Base-by-base conservation (phyloP, 352 stramenopile species). In the Phytophthora idaei region DNA sequence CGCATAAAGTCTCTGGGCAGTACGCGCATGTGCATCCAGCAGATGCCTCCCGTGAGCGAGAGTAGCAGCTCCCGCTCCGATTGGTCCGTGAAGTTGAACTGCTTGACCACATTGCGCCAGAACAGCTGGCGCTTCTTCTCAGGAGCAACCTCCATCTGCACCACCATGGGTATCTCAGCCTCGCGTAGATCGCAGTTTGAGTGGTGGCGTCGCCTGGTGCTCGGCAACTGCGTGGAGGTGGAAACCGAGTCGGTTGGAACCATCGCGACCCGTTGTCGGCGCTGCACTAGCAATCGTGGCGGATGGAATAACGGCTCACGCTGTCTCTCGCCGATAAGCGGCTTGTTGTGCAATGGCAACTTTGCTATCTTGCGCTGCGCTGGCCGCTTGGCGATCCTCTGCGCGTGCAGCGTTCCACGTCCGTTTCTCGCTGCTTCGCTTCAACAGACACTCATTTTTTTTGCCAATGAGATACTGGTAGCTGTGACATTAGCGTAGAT, bases 81-180 rank as follows among this genome's bases (percentile, higher is more conserved):
- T 61, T 85, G 76, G 62, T 87, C 64, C 32, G 78, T 73, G 61
- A 95, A 94, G 64, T 92, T 93, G 71, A 92, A 89, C 49, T 92
- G 82, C 49, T 85, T 85, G 14, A 95, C 75, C 41, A 95, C 74
- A 56, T 93, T 86, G 28, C 82, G 81, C 87, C 87, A 95, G 61
- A 95, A 94, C 29, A 73, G 44, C 37, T 83, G 74, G 2, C 83
- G 78, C 34, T 86, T 87, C 52, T 60, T 68, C 48, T 78, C 56
- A 21, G 57, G 57, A 42, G 4, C 36, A 9, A 42, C 36, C 28
- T 39, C 37, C 53, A 61, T 65, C 14, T 66, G 64, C 28, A 63
- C 59, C 54, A 53, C 55, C 48, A 49, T 46, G 28, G 53, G 48
- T 25, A 61, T 59, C 10, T 51, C 57, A 37, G 39, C 15, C 53